A percentile compares a stretch with the other conserved stretches of the same genome.
These are phyloP conservation scores for Datisca glomerata DNA, from an alignment of 306 rosid species.

Conservation along the genomic window DNA sequence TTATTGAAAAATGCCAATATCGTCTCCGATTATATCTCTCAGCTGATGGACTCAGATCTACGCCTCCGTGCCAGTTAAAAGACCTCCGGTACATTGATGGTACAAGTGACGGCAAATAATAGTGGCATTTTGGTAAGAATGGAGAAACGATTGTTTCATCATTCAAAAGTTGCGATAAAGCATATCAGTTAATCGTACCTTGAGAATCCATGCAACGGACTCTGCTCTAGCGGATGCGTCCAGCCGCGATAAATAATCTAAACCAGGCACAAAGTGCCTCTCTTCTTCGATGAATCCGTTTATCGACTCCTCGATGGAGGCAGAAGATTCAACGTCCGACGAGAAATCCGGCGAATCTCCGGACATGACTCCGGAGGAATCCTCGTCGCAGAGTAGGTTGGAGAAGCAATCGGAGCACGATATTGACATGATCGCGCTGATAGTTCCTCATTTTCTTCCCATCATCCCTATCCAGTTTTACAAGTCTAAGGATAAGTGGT, in stretches of 20 bases:
- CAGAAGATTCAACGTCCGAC: conserved; percentile 39
- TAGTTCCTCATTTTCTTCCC: conserved; percentile 48
- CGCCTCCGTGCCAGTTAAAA: background rate
- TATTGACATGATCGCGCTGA: conserved; percentile 48
- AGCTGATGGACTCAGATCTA: conserved; percentile 20
- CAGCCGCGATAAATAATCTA: conserved; percentile 51
- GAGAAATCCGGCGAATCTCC: conserved; percentile 53
- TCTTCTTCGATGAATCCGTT: conserved; percentile 77
- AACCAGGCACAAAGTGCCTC: conserved; percentile 62
- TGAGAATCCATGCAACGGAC: conserved; percentile 95
- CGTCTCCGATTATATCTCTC: background rate
- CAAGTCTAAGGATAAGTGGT: too few species aligned
- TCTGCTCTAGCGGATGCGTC: conserved; percentile 66
- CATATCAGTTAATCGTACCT: conserved; percentile 35
- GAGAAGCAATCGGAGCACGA: conserved; percentile 54
- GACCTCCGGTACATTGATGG: background rate
- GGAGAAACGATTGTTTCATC: conserved; percentile 9
- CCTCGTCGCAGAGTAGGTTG: conserved; percentile 70
- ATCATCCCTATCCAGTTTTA: conserved; percentile 4
- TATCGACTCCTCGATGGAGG: conserved; percentile 48
- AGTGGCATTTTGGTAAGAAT: conserved; percentile 32
- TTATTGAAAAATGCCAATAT: background rate
- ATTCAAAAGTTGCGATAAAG: background rate
- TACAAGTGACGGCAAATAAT: background rate
- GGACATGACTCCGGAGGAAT: conserved; percentile 46